Evolutionary conservation across 805 yeast genomes (phyloP), one percentile per base, ranked within the genome.

Genomic region (Metschnikowia dekortorum): DNA sequence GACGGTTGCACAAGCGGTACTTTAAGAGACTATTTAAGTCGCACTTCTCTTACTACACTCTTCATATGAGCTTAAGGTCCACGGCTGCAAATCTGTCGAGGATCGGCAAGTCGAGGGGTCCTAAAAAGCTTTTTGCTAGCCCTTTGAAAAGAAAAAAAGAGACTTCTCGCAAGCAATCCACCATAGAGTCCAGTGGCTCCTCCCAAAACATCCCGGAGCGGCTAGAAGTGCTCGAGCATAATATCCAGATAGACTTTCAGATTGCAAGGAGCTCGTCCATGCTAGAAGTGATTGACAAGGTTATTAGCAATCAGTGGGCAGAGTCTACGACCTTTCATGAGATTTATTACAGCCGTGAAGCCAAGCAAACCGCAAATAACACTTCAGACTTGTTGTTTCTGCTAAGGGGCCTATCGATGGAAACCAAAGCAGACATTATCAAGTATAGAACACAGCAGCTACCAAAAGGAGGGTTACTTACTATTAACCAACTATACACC

Each of bases 401-500:
- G 66, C 50, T 72, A 8, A 49, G 58, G 26, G 75, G 76, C 1
- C 37, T 74, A 8, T 61, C 73, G 0, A 61, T 64, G 64, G 60
- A 55, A 32, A 58, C 60, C 2, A 72, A 71, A 53, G 75, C 70
- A 1, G 76, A 69, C 1, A 66, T 71, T 6, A 46, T 70, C 52
- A 68, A 64, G 51, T 72, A 65, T 54, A 56, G 78, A 33, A 45
- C 31, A 13, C 50, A 47, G 36, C 68, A 66, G 26, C 54, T 74
- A 1, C 80, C 82, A 0, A 36, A 32, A 10, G 62, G 54, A 13
- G 71, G 73, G 8, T 53, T 78, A 35, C 63, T 78, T 8, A 68
- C 80, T 1, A 52, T 71, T 10, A 71, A 71, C 32, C 85, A 81
- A 52, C 55, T 82, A 4, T 81, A 81, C 55, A 66, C 84, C 1